These are phyloP conservation scores for Neurospora intermedia DNA, from an alignment of 495 filamentous ascomycete genomes.

Conservation along the genomic window DNA sequence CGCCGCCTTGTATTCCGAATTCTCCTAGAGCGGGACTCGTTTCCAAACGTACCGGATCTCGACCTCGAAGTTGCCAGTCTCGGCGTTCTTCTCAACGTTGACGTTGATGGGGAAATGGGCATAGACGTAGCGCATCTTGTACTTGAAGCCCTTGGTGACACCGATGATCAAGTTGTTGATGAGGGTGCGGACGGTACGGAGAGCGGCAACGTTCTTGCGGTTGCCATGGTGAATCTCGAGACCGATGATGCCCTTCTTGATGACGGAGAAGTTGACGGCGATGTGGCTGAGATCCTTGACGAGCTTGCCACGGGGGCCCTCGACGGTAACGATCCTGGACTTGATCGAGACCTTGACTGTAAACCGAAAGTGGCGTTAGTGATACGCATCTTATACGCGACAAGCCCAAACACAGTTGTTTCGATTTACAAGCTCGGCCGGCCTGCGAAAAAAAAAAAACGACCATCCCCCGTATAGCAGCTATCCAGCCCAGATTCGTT, in stretches of 20 bases:
- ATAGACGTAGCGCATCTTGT: conserved; percentile 99
- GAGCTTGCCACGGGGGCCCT: conserved; percentile 92
- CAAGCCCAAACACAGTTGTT: background rate
- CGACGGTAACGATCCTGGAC: conserved; percentile 88
- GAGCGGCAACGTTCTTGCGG: conserved; percentile 93
- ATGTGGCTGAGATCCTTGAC: conserved; percentile 92
- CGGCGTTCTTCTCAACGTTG: conserved; percentile 91
- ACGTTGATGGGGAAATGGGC: conserved; percentile 99
- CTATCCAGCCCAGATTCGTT: background rate
- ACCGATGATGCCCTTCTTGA: conserved; percentile 69
- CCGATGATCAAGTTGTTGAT: conserved; percentile 98
- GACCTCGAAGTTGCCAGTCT: conserved; percentile 79
- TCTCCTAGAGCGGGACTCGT: background rate
- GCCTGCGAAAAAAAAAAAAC: background rate
- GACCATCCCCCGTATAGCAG: background rate
- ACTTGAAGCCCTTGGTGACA: conserved; percentile 97
- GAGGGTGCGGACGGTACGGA: conserved; percentile 92
- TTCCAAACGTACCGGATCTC: conserved; percentile 80
- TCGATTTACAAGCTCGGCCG: background rate
- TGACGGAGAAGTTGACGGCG: conserved; percentile 84
- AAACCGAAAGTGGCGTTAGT: conserved; percentile 10
- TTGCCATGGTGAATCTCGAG: conserved; percentile 96
- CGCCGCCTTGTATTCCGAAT: background rate
- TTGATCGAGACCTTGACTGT: conserved; percentile 94
- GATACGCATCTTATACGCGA: conserved; percentile 1